A percentile compares a stretch with the other conserved stretches of the same genome.
Conservation (phyloP, 768 basidiomycete genomes). For the Tylopilus cervinicoccineus region DNA sequence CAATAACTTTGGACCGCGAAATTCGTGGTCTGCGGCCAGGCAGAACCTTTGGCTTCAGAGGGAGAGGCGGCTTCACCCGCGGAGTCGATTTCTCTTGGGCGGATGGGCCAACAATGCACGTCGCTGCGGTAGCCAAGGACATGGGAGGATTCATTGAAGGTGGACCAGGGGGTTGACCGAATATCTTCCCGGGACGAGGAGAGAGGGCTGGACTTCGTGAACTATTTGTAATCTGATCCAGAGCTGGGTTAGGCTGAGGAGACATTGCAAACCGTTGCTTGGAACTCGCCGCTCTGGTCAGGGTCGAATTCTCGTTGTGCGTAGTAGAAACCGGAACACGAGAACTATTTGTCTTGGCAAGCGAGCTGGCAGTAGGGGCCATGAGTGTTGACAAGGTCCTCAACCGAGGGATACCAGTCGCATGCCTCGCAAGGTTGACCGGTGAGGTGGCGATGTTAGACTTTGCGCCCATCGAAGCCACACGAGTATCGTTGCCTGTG, state of each 20-base stretch:
- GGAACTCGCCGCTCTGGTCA: conserved; percentile 9
- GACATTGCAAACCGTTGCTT: conserved; percentile 16
- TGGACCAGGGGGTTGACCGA: conserved; percentile 48
- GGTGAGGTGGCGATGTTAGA: conserved; percentile 13
- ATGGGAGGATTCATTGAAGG: conserved; percentile 21
- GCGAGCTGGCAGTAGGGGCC: conserved; percentile 74
- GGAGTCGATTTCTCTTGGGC: background rate
- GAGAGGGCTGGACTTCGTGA: conserved; percentile 16
- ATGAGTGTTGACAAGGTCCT: conserved; percentile 49
- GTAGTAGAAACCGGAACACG: conserved; percentile 23
- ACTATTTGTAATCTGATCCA: conserved; percentile 35
- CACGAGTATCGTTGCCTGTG: conserved; percentile 15
- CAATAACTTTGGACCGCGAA: conserved; percentile 78
- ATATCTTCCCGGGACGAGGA: conserved; percentile 36
- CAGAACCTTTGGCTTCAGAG: conserved; percentile 29
- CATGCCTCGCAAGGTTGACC: conserved; percentile 8
- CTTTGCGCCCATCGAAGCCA: conserved; percentile 29
- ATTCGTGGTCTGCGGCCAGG: conserved; percentile 67
- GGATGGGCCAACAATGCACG: conserved; percentile 19
- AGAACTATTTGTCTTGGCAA: conserved; percentile 49
- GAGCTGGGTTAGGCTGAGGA: conserved; percentile 13
- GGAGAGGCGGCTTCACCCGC: conserved; percentile 13
- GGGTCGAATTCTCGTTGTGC: conserved; percentile 12
- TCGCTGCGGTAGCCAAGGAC: conserved; percentile 32
- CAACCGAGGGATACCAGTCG: conserved; percentile 13